Evolutionary conservation across 192 early-diverging fungal genomes (phyloP), one percentile per base, ranked within the genome.

Genomic region (Haplosporangium gracile): DNA sequence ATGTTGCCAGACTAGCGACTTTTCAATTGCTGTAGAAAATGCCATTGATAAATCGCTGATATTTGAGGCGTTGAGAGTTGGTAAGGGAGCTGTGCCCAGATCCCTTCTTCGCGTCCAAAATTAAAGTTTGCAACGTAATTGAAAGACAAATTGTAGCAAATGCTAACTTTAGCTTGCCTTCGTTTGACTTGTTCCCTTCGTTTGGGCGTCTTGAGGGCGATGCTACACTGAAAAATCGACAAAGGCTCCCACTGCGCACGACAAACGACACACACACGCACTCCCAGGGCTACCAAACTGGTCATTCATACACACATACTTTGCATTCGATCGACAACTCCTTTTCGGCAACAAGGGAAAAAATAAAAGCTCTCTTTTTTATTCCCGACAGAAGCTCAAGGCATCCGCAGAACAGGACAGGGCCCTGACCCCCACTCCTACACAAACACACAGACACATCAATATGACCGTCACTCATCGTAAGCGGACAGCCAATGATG

Each of bases 391-490:
- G 18, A 51, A 51, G 55, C 60, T 65, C 60, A 51, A 51, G 49
- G 29, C 60, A 65, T 65, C 60, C 29, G 11, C 60, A 65, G 11
- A 29, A 60, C 57, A 45, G 43, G 43, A 32, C n/a, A 65, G 60
- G 60, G 60, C 60, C 60, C 10, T 65, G n/a, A 26, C 29, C 26
- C 60, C 11, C 60, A 29, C 60, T 65, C 55, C 55, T 51, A 65
- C 49, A 57, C 22, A 57, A 20, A 57, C 24, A 65, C n/a, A 65
- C 57, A 60, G n/a, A n/a, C 57, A 60, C 60, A 68, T 68, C 72
- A 69, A 51, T 42, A 86, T 86, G 84, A 86, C 84, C 49, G 84
- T 86, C 84, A 86, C 84, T 75, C 84, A 86, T 73, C 79, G 84
- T 43, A 86, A 86, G 68, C 70, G 84, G 18, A 81, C 84, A 6